Evolutionary conservation across 768 basidiomycete genomes (phyloP).

Genomic region (Lactarius deliciosus): DNA sequence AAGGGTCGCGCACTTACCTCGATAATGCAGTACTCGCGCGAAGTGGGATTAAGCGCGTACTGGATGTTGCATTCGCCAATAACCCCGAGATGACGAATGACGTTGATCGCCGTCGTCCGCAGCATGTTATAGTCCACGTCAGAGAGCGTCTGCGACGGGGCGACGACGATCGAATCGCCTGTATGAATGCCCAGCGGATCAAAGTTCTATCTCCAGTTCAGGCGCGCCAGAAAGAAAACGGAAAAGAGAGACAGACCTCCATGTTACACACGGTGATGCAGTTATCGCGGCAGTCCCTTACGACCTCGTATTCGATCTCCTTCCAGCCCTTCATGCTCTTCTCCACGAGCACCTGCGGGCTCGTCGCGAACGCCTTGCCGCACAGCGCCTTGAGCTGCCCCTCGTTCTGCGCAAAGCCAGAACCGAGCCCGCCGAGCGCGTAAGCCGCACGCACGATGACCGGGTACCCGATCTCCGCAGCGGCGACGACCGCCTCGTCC

Average conservation of each 20-base stretch:
- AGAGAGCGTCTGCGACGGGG: conserved; percentile 97
- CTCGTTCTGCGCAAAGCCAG: conserved; percentile 95
- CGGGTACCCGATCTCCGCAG: conserved; percentile 84
- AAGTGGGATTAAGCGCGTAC: conserved; percentile 93
- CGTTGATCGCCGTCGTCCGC: conserved; percentile 95
- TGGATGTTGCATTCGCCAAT: conserved; percentile 99
- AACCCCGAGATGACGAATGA: conserved; percentile 97
- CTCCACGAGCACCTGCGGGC: conserved; percentile 98
- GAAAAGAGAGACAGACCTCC: conserved; percentile 70
- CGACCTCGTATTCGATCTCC: conserved; percentile 99
- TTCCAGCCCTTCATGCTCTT: conserved; percentile 99
- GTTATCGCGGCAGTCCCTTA: conserved; percentile 95
- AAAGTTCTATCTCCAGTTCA: conserved; percentile 69
- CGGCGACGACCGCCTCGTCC: conserved; percentile 83
- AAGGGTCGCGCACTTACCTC: conserved; percentile 52
- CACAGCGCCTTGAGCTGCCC: conserved; percentile 86
- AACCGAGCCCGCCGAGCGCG: conserved; percentile 92
- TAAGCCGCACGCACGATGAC: conserved; percentile 97
- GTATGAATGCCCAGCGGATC: conserved; percentile 98
- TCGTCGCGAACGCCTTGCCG: conserved; percentile 94
- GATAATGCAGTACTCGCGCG: conserved; percentile 98
- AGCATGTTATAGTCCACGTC: conserved; percentile 99
- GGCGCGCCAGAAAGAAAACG: not conserved
- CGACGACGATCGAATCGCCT: conserved; percentile 97
- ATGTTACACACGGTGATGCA: conserved; percentile 99